These are phyloP conservation scores for Lasiosphaeria miniovina DNA, from an alignment of 495 filamentous ascomycete genomes.

Conservation along the genomic window DNA sequence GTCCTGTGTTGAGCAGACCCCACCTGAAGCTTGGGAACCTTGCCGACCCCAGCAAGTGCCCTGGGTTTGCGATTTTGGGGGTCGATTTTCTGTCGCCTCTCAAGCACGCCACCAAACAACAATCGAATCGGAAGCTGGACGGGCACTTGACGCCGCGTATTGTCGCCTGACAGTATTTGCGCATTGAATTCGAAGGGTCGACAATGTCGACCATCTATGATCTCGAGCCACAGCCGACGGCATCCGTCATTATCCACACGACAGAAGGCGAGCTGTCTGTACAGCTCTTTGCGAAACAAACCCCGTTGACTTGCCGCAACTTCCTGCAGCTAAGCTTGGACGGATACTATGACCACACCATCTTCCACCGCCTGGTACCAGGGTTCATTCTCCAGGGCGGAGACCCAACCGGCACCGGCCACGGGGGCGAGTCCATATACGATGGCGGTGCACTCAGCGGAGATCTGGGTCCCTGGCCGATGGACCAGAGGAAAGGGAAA, in stretches of 20 bases:
- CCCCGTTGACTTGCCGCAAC: conserved; percentile 85
- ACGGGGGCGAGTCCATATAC: conserved; percentile 88
- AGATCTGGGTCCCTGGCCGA: conserved; percentile 57
- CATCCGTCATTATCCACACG: conserved; percentile 84
- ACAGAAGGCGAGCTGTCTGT: conserved; percentile 83
- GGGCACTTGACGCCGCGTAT: no score
- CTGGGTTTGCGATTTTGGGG: no score
- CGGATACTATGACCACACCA: conserved; percentile 87
- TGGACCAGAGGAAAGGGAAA: conserved; percentile 57
- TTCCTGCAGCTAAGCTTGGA: conserved; percentile 95
- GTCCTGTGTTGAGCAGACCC: no score
- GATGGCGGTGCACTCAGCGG: conserved; percentile 75
- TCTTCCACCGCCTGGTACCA: conserved; percentile 90
- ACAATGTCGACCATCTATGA: conserved; percentile 86
- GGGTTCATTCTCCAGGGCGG: conserved; percentile 94
- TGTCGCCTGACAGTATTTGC: no score
- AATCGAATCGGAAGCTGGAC: no score
- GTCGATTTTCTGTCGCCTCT: no score
- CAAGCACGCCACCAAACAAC: no score
- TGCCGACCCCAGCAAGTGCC: no score
- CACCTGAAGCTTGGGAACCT: no score
- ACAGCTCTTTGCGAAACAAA: conserved; percentile 91
- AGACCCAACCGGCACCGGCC: conserved; percentile 77
- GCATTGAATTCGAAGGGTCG: neutral
- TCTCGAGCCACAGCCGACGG: conserved; percentile 88